Percentiles rank a stretch among this genome's conserved stretches.
Conservation (phyloP, 2,329 filamentous ascomycete species). For the Diaporthe longicolla region DNA sequence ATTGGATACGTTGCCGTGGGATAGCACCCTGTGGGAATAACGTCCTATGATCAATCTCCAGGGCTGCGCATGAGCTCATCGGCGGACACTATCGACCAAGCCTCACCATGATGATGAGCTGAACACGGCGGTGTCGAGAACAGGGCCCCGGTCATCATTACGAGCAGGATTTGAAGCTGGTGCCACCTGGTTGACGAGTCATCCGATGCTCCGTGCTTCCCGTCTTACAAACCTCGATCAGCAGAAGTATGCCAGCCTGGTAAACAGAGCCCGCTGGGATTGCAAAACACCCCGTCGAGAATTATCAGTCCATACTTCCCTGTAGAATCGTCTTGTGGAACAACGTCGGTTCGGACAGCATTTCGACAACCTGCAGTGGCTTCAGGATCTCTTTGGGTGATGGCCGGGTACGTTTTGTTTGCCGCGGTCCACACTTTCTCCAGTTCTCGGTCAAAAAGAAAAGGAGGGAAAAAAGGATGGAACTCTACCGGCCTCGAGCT, state of each 20-base stretch:
- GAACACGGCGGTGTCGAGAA: neutral
- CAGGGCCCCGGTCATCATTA: neutral
- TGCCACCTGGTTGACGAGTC: conserved; percentile 7
- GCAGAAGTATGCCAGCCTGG: neutral
- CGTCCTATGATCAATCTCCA: neutral
- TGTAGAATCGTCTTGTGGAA: neutral
- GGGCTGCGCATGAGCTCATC: neutral
- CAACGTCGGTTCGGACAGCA: neutral
- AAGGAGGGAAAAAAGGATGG: neutral
- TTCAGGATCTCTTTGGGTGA: neutral
- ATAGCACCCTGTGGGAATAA: neutral
- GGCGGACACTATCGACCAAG: neutral
- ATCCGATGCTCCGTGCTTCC: conserved; percentile 17
- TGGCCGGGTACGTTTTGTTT: neutral
- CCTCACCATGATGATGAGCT: conserved; percentile 7
- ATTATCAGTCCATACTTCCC: neutral
- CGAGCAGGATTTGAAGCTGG: neutral
- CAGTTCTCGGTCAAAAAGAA: neutral
- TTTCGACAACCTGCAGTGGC: neutral
- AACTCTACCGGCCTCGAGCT: neutral
- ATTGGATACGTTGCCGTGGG: neutral
- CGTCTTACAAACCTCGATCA: conserved; percentile 1
- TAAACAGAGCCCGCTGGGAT: neutral
- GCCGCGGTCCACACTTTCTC: neutral
- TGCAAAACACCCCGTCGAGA: neutral